A percentile compares a stretch with the other conserved stretches of the same genome.
Evolutionary conservation across 805 yeast genomes (phyloP).

Genomic region (Kluyveromyces lactis): DNA sequence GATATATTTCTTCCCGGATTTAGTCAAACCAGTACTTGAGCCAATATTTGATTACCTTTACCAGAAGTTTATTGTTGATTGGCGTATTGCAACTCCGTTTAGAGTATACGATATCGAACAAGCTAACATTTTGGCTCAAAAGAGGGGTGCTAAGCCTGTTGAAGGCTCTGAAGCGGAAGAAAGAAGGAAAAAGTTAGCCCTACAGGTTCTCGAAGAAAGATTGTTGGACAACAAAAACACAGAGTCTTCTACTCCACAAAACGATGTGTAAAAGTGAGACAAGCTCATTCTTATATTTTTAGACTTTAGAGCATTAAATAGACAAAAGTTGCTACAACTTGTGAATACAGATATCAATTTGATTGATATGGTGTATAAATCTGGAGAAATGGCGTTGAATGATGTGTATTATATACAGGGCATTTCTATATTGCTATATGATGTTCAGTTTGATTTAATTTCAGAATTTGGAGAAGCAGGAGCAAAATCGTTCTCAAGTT

Average conservation of each 20-base stretch:
- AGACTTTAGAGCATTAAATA: too few relatives aligned
- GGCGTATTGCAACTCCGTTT: constrained; percentile 53
- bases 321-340: too few relatives aligned
- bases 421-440: too few relatives aligned
- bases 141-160: constrained; percentile 36
- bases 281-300: too few relatives aligned
- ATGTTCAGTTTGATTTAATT: constrained; percentile 8
- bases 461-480: constrained; percentile 17
- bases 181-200: constrained; percentile 68
- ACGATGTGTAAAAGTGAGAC: not conserved
- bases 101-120: constrained; percentile 63
- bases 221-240: constrained; percentile 21
- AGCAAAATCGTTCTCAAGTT: constrained; percentile 22
- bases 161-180: constrained; percentile 43
- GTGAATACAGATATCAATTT: too few relatives aligned
- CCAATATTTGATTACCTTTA: constrained; percentile 41
- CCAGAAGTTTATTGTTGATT: constrained; percentile 28
- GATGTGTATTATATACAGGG: too few relatives aligned
- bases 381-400: too few relatives aligned
- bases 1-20: constrained; percentile 74
- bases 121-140: constrained; percentile 60
- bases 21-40: constrained; percentile 41
- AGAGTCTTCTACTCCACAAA: not conserved
- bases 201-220: constrained; percentile 65
- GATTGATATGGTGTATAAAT: too few relatives aligned